A percentile compares a stretch with the other conserved stretches of the same genome.
Conservation (phyloP, 2,329 filamentous ascomycete species). For the Ophiostoma novo-ulmi region DNA sequence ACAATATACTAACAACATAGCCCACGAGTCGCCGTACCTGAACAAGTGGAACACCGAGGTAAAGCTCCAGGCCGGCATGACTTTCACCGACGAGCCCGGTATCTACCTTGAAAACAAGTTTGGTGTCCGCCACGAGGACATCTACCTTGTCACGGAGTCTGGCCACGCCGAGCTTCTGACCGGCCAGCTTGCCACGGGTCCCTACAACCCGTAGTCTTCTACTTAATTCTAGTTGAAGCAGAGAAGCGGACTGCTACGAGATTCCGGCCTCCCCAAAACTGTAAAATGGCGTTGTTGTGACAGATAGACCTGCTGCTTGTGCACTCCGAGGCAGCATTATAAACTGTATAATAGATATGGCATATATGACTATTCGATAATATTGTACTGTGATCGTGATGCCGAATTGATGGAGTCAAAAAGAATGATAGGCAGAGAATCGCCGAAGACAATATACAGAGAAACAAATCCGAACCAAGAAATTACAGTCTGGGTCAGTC, state of each 20-base stretch:
- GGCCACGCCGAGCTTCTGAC: slow-evolving; percentile 13
- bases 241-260: neutral
- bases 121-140: slow-evolving; percentile 15
- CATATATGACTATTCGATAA: neutral
- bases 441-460: neutral
- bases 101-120: slow-evolving; percentile 14
- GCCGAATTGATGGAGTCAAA: neutral
- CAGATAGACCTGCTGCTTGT: neutral
- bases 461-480: neutral
- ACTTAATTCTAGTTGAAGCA: neutral
- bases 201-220: neutral
- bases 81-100: slow-evolving; percentile 11
- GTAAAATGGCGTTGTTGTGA: neutral
- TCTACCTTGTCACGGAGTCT: slow-evolving; percentile 7
- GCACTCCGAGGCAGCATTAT: neutral
- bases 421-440: neutral
- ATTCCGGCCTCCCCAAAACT: neutral
- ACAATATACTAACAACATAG: neutral
- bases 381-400: neutral
- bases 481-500: neutral
- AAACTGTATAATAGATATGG: slow-evolving; percentile 3
- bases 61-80: slow-evolving; percentile 7
- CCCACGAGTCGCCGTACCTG: slow-evolving; percentile 16
- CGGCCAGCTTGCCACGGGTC: slow-evolving; percentile 8
- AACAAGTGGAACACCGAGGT: slow-evolving; percentile 17